Conservation (phyloP, 2,329 filamentous ascomycete species). For the Leptographium wingfieldii region DNA sequence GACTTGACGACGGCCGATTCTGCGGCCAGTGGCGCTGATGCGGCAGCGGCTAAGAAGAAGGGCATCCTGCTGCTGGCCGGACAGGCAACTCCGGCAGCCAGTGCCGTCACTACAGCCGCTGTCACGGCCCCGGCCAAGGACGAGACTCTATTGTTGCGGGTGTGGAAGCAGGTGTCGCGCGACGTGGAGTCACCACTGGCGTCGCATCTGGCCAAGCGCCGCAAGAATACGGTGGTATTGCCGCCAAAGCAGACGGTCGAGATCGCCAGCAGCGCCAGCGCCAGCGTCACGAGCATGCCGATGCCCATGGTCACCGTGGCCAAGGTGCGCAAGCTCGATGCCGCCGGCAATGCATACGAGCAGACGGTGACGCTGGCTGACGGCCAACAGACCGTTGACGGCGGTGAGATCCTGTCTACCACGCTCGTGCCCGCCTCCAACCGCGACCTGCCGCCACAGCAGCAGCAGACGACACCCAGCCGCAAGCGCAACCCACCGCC, state of each 20-base stretch:
- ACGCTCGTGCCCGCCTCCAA: conserved; percentile 34
- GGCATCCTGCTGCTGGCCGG: not conserved
- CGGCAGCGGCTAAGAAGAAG: not conserved
- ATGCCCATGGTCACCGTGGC: conserved; percentile 61
- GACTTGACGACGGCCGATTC: not conserved
- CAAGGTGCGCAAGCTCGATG: conserved; percentile 66
- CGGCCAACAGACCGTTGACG: conserved; percentile 54
- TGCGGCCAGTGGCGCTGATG: not conserved
- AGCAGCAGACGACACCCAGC: conserved; percentile 25
- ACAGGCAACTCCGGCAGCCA: not conserved
- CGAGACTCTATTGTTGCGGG: conserved; percentile 38
- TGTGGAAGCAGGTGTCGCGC: conserved; percentile 50
- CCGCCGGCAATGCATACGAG: conserved; percentile 67
- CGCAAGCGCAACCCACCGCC: conserved; percentile 59
- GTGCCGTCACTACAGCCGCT: not conserved
- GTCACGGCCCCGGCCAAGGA: not conserved
- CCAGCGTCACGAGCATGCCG: conserved; percentile 18
- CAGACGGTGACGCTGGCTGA: conserved; percentile 74
- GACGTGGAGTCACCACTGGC: conserved; percentile 40
- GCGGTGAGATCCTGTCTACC: conserved; percentile 65
- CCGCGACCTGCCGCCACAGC: conserved; percentile 38
- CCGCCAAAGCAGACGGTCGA: conserved; percentile 30
- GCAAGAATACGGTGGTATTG: conserved; percentile 47
- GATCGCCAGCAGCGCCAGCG: conserved; percentile 25
- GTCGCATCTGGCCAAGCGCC: conserved; percentile 47